A percentile compares a stretch with the other conserved stretches of the same genome.
phyloP scores from a whole-genome alignment of 305 asterid genomes.

The Solanum hybrid region DNA sequence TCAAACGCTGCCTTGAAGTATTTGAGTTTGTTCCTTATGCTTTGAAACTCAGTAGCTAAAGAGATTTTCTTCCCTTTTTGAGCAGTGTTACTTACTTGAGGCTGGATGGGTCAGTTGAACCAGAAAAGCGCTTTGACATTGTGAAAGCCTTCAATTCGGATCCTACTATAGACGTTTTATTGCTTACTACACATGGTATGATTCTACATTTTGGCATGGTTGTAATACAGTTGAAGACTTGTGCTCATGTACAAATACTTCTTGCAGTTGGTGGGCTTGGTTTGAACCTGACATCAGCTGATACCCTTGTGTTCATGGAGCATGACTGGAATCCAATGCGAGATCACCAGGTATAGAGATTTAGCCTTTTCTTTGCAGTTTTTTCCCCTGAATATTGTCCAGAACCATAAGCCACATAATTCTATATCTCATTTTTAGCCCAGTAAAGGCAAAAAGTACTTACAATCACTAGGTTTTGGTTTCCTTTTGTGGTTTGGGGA shows the following conservation, averaged over 20 bases:
- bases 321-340: slow-evolving; percentile 99
- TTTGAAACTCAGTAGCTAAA: neutral
- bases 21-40: neutral
- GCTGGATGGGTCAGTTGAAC: slow-evolving; percentile 94
- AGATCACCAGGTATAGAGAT: slow-evolving; percentile 74
- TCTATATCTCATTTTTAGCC: neutral
- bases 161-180: slow-evolving; percentile 91
- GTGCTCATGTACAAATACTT: neutral
- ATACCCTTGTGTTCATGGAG: slow-evolving; percentile 99
- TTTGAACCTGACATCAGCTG: slow-evolving; percentile 94
- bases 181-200: slow-evolving; percentile 94
- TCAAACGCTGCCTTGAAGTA: neutral
- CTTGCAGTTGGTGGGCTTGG: slow-evolving; percentile 98
- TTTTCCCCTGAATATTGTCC: neutral
- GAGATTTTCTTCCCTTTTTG: slow-evolving; percentile 7
- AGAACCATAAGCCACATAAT: neutral
- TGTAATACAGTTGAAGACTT: neutral
- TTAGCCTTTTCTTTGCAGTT: neutral
- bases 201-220: slow-evolving; percentile 2
- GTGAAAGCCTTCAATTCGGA: slow-evolving; percentile 97
- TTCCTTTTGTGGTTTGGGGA: neutral
- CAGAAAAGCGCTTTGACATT: slow-evolving; percentile 94
- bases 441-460: neutral
- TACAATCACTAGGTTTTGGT: neutral
- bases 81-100: slow-evolving; percentile 89